Percentiles rank a stretch among this genome's conserved stretches.
These are phyloP conservation scores for Aschersonia sp. DNA, from an alignment of 2,329 filamentous ascomycete genomes.

Conservation along the genomic window DNA sequence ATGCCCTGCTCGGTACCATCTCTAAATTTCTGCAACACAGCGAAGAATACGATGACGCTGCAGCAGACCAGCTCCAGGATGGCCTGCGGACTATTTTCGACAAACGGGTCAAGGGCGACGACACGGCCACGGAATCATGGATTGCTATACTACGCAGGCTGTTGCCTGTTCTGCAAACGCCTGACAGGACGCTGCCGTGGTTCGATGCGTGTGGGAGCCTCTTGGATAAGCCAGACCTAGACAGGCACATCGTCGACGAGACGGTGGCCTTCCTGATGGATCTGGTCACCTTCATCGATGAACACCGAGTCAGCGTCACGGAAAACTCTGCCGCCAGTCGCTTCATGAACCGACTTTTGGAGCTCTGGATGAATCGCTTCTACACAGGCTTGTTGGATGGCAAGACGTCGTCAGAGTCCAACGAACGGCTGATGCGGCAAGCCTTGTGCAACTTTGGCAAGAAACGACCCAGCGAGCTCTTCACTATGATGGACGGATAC, in stretches of 20 bases:
- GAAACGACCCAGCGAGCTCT: constrained; percentile 55
- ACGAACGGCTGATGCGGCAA: constrained; percentile 34
- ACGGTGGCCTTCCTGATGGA: constrained; percentile 49
- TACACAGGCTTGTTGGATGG: constrained; percentile 21
- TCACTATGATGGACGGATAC: constrained; percentile 48
- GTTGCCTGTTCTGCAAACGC: constrained; percentile 46
- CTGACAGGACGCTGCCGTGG: constrained; percentile 53
- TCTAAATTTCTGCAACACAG: constrained; percentile 55
- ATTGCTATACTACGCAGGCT: constrained; percentile 51
- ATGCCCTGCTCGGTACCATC: constrained; percentile 47
- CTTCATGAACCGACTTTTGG: constrained; percentile 41
- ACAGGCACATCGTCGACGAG: constrained; percentile 49
- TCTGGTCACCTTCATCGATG: constrained; percentile 47
- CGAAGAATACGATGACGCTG: constrained; percentile 49
- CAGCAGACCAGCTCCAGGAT: constrained; percentile 58
- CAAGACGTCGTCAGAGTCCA: constrained; percentile 24
- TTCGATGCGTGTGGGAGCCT: constrained; percentile 37
- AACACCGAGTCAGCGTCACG: constrained; percentile 30
- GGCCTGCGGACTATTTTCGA: constrained; percentile 55
- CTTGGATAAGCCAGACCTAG: constrained; percentile 37
- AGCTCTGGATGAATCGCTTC: constrained; percentile 39
- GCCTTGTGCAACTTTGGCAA: constrained; percentile 48
- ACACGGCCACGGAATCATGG: constrained; percentile 49
- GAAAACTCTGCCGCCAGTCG: constrained; percentile 27
- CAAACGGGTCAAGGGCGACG: constrained; percentile 42